These are phyloP conservation scores for Bauhinia variegata DNA, from an alignment of 306 rosid species.

Conservation along the genomic window DNA sequence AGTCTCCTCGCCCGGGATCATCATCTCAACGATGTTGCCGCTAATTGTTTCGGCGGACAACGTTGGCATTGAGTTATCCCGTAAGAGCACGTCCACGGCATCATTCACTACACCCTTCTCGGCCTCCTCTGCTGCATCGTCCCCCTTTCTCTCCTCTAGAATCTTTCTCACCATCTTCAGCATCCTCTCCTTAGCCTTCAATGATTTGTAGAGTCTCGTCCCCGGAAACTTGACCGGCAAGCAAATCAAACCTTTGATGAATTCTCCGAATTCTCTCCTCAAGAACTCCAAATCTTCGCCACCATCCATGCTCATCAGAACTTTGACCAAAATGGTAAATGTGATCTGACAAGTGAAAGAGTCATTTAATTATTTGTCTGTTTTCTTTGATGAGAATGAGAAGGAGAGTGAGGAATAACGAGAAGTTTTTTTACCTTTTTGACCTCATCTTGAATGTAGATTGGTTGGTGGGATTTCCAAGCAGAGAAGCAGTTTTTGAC, in stretches of 20 bases:
- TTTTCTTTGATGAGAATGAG: neutral
- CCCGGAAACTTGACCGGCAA: conserved; percentile 87
- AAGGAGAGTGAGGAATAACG: too few species aligned
- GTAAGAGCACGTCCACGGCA: conserved; percentile 69
- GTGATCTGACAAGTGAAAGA: conserved; percentile 57
- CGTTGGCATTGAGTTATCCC: conserved; percentile 43
- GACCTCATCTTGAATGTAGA: conserved; percentile 73
- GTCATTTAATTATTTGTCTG: too few species aligned
- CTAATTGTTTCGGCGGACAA: conserved; percentile 65
- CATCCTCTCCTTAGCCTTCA: conserved; percentile 78
- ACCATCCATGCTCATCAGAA: conserved; percentile 74
- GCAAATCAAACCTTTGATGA: conserved; percentile 85
- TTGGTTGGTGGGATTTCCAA: conserved; percentile 50
- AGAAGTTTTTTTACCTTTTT: too few species aligned
- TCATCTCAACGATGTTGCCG: conserved; percentile 73
- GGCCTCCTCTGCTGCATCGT: conserved; percentile 57
- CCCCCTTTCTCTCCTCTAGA: conserved; percentile 53
- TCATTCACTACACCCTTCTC: conserved; percentile 48
- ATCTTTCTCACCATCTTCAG: conserved; percentile 55
- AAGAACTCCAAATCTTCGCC: conserved; percentile 74
- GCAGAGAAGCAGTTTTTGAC: conserved; percentile 59
- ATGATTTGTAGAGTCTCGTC: conserved; percentile 78
- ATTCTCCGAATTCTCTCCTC: conserved; percentile 73
- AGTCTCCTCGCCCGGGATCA: conserved; percentile 95
- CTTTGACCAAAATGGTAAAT: conserved; percentile 67